Evolutionary conservation across 495 filamentous ascomycete species (phyloP).

Genomic region (Neurospora sp.): DNA sequence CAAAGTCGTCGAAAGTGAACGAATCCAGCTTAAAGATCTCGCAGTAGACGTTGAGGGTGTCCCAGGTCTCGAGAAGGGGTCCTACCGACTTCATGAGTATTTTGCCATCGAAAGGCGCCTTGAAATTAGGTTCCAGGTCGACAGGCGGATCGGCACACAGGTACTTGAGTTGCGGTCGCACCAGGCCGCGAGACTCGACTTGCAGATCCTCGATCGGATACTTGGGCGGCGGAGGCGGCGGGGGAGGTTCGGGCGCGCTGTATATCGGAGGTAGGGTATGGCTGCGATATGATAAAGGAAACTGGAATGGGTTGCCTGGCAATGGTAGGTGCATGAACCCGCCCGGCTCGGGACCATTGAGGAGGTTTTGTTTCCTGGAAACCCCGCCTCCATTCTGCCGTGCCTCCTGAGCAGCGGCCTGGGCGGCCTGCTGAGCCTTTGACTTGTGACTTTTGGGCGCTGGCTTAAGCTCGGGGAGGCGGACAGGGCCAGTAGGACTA

Average conservation of each 20-base stretch:
- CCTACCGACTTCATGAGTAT: conserved; percentile 74
- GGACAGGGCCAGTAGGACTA: conserved; percentile 33
- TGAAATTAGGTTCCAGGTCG: conserved; percentile 5
- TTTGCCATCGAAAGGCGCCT: conserved; percentile 34
- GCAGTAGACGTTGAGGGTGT: conserved; percentile 91
- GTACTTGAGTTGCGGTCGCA: conserved; percentile 67
- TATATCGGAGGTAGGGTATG: conserved; percentile 21
- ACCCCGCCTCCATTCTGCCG: conserved; percentile 11
- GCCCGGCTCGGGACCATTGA: conserved; percentile 27
- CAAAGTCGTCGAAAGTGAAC: conserved; percentile 93
- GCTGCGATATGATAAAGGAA: conserved; percentile 29
- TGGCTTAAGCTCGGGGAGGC: conserved; percentile 70
- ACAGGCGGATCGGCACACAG: conserved; percentile 51
- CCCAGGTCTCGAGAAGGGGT: conserved; percentile 79
- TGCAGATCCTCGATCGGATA: conserved; percentile 95
- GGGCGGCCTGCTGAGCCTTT: conserved; percentile 34
- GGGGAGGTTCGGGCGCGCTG: conserved; percentile 40
- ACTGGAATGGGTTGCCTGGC: conserved; percentile 33
- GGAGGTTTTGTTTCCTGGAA: conserved; percentile 33
- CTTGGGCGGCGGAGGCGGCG: conserved; percentile 71
- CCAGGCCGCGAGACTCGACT: conserved; percentile 50
- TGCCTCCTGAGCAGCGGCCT: conserved; percentile 9
- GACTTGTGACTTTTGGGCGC: conserved; percentile 69
- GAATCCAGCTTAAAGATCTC: conserved; percentile 89
- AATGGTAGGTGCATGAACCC: conserved; percentile 24